Conservation (phyloP, 768 basidiomycete genomes). For the Mrakia blollopis region DNA sequence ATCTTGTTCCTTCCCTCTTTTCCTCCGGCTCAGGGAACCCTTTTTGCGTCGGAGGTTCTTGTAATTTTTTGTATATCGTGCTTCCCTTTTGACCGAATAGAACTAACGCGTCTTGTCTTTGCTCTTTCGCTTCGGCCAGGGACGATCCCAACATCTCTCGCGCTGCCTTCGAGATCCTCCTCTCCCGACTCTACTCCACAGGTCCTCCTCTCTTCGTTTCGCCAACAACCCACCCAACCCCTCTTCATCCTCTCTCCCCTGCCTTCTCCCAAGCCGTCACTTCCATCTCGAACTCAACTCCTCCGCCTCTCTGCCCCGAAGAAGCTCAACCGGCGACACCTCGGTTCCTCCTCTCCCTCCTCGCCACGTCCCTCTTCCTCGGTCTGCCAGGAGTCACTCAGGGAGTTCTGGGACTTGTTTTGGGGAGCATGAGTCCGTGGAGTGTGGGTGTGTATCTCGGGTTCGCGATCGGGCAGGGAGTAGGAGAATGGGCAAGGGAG, state of each 20-base stretch:
- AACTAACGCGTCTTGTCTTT: slow-evolving; percentile 24
- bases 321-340: slow-evolving; percentile 69
- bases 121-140: slow-evolving; percentile 49
- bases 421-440: slow-evolving; percentile 69
- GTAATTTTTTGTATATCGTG: no score
- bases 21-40: no score
- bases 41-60: no score
- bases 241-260: slow-evolving; percentile 62
- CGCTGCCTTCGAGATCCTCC: slow-evolving; percentile 87
- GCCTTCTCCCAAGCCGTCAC: slow-evolving; percentile 31
- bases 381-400: slow-evolving; percentile 71
- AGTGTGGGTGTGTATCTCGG: slow-evolving; percentile 71
- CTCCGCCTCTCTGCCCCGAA: slow-evolving; percentile 52
- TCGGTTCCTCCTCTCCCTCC: slow-evolving; percentile 72
- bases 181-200: slow-evolving; percentile 80
- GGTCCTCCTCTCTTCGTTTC: slow-evolving; percentile 69
- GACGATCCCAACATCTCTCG: slow-evolving; percentile 85
- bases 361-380: slow-evolving; percentile 81
- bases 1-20: no score
- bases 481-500: slow-evolving; percentile 52
- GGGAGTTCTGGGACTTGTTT: slow-evolving; percentile 65
- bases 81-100: background rate
- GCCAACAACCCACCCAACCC: slow-evolving; percentile 60
- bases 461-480: slow-evolving; percentile 71
- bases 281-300: slow-evolving; percentile 11